Evolutionary conservation across 2,329 filamentous ascomycete genomes (phyloP).

Genomic region (Dactylellina drechsleri): DNA sequence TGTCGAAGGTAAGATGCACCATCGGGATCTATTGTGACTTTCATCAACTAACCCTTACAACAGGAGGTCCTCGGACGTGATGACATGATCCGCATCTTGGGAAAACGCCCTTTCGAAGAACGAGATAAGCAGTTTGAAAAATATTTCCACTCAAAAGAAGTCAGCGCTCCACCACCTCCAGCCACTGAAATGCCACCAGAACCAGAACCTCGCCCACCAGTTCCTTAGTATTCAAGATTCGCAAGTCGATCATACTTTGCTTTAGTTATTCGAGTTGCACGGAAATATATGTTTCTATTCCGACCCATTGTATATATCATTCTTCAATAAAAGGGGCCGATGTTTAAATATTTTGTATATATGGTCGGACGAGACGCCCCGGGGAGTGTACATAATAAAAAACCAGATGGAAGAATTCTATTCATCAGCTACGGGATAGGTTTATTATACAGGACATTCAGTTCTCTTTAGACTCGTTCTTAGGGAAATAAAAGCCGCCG

Average conservation of each 20-base stretch:
- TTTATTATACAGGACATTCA: not conserved
- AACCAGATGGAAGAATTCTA: not conserved
- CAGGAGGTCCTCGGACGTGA: conserved; percentile 85
- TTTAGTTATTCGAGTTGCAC: conserved; percentile 1
- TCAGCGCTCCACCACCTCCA: conserved; percentile 70
- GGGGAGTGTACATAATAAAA: conserved; percentile 8
- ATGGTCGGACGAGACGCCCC: not conserved
- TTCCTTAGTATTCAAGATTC: conserved; percentile 10
- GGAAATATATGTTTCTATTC: not conserved
- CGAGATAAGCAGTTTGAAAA: conserved; percentile 84
- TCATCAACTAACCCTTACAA: conserved; percentile 4
- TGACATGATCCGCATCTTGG: conserved; percentile 89
- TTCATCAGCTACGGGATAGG: not conserved
- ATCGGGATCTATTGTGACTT: not conserved
- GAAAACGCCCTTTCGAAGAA: conserved; percentile 84
- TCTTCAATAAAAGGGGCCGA: not conserved
- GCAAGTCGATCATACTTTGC: conserved; percentile 20
- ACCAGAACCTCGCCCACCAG: conserved; percentile 52
- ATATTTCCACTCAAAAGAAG: conserved; percentile 77
- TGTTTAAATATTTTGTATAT: conserved; percentile 8
- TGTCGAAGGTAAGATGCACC: conserved; percentile 71
- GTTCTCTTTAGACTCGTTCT: conserved; percentile 20
- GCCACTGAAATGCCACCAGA: conserved; percentile 57
- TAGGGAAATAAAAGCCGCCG: conserved; percentile 51
- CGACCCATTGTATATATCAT: conserved; percentile 22